A percentile compares a stretch with the other conserved stretches of the same genome.
Evolutionary conservation across 1,284 basidiomycete species (phyloP).

Genomic region (Austroboletus novae-zelandiae): DNA sequence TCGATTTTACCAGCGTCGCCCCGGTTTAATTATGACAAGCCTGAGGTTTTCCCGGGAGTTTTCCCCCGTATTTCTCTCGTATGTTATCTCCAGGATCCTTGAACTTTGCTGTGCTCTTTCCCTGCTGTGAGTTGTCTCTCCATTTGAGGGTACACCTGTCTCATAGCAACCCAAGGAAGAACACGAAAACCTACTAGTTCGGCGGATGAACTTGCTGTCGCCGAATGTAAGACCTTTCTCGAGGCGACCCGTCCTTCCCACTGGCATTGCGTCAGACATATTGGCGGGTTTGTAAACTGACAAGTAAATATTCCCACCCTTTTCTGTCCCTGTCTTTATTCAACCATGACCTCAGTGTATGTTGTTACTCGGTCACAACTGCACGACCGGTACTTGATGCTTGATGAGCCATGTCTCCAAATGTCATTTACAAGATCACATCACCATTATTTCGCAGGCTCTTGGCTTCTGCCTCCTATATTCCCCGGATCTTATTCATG

Average conservation of each 20-base stretch:
- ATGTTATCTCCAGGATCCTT: background rate
- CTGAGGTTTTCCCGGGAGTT: slow-evolving; percentile 4
- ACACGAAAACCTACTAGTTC: background rate
- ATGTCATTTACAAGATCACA: background rate
- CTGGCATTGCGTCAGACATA: background rate
- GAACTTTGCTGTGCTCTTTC: background rate
- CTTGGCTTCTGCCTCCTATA: background rate
- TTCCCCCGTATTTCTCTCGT: background rate
- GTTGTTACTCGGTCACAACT: background rate
- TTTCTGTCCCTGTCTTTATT: slow-evolving; percentile 7
- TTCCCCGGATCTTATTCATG: slow-evolving; percentile 6
- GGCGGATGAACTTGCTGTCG: background rate
- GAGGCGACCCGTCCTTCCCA: background rate
- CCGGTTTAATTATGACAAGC: slow-evolving; percentile 11
- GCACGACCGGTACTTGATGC: slow-evolving; percentile 4
- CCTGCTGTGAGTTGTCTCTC: background rate
- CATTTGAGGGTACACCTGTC: too few species aligned
- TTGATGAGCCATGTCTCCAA: slow-evolving; percentile 8
- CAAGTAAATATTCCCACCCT: slow-evolving; percentile 8
- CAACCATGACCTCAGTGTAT: slow-evolving; percentile 1
- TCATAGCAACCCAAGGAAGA: too few species aligned
- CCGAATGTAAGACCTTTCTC: background rate
- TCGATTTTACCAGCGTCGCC: background rate
- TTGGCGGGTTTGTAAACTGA: background rate
- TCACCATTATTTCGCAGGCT: slow-evolving; percentile 8